phyloP scores from a whole-genome alignment of 306 rosid species.

The Leucaena leucocephala region DNA sequence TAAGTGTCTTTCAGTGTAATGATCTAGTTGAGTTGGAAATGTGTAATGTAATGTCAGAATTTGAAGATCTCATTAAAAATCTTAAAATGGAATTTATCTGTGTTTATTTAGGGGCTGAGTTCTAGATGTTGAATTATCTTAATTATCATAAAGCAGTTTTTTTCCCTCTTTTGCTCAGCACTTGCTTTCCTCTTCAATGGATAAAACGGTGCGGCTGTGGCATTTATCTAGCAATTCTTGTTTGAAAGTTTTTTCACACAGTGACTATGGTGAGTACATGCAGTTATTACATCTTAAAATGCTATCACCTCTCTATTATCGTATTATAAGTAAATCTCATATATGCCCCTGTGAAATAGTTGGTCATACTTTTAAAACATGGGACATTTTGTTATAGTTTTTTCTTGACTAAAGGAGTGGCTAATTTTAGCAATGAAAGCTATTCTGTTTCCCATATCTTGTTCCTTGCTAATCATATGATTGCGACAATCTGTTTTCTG shows the following conservation, averaged over 20 bases:
- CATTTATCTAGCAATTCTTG: conserved; percentile 82
- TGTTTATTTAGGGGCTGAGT: conserved; percentile 4
- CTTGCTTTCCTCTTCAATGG: conserved; percentile 99
- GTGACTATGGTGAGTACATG: conserved; percentile 83
- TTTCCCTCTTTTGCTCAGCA: conserved; percentile 55
- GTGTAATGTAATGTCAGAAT: conserved; percentile 11
- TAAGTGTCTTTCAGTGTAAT: conserved; percentile 17
- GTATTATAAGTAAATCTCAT: conserved; percentile 26
- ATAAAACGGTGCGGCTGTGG: conserved; percentile 99
- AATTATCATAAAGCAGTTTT: conserved; percentile 23
- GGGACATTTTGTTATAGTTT: conserved; percentile 15
- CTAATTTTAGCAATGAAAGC: conserved; percentile 32
- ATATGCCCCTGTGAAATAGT: background rate
- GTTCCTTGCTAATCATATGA: conserved; percentile 46
- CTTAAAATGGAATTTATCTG: background rate
- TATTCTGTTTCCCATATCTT: conserved; percentile 19
- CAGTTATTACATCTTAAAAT: conserved; percentile 26
- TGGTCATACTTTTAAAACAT: background rate
- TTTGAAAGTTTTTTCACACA: conserved; percentile 79
- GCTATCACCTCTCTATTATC: conserved; percentile 26
- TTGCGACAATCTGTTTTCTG: conserved; percentile 50
- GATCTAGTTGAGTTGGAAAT: conserved; percentile 15
- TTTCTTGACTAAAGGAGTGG: conserved; percentile 15
- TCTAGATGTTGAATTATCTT: conserved; percentile 26
- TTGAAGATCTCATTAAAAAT: conserved; percentile 7